Evolutionary conservation across 257 asterid genomes (phyloP), one percentile per base, ranked within the genome.

Genomic region (Gardenia jasminoides): DNA sequence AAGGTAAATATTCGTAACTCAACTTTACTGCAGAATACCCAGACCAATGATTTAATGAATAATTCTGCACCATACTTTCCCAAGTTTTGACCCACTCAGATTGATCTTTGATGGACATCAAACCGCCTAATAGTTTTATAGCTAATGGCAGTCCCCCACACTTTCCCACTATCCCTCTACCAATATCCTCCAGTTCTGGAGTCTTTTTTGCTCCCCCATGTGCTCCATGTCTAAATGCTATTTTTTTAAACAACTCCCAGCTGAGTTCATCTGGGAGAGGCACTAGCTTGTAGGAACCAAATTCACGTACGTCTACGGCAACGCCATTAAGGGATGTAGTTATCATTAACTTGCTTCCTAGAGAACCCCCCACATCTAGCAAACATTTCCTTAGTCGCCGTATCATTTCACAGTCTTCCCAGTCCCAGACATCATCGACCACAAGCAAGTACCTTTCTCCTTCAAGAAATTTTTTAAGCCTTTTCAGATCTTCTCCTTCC

Each of bases 71-170:
- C 19, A 77, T 68, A 58, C 10, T 62, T 20, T 62, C 67, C 70
- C 64, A 81, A 20, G 79, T 71, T 43, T 3, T 1, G 28, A 6
- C 46, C 82, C 88, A 85, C n/a, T 81, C 85, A 30, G 64, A n/a
- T 71, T 17, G 64, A 16, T 67, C 67, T 52, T 76, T 79, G 24
- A 70, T 31, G 17, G 39, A 7, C 13, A 84, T n/a, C 0, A 82
- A 19, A 28, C 82, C 36, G 47, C 76, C 85, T 61, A 74, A 6
- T 6, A 54, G 75, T 43, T 72, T 74, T 43, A 76, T 72, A 2
- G 82, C 84, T 78, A 84, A 20, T 6, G 87, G 80, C 58, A 84
- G 69, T n/a, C 84, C 80, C 10, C 80, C 47, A 26, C 86, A 84
- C 52, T 70, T 78, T 17, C 56, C 50, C 52, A 76, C 50, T 26